Evolutionary conservation across 1,284 basidiomycete species (phyloP).

Genomic region (Schizopora paradoxa): DNA sequence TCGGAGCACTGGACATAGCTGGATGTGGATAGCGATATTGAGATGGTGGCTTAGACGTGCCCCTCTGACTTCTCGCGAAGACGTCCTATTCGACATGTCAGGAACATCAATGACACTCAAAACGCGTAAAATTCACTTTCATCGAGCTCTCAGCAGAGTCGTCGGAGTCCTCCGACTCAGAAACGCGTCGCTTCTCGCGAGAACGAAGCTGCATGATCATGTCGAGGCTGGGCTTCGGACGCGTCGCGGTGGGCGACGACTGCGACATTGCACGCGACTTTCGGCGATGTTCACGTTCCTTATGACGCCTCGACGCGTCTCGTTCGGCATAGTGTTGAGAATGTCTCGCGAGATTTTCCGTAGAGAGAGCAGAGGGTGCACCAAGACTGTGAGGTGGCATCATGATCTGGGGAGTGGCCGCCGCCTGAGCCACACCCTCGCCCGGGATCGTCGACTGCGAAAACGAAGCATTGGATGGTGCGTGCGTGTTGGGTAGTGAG

Average conservation of each 20-base stretch:
- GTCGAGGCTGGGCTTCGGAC: constrained; percentile 17
- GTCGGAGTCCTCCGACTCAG: constrained; percentile 17
- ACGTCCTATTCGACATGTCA: constrained; percentile 9
- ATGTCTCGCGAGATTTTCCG: too few species aligned
- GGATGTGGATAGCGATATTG: constrained; percentile 15
- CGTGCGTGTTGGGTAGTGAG: constrained; percentile 1
- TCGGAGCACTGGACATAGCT: too few species aligned
- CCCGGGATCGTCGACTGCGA: constrained; percentile 5
- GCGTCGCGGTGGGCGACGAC: neutral
- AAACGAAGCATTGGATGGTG: neutral
- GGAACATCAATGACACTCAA: neutral
- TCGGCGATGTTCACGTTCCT: constrained; percentile 3
- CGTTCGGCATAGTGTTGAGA: constrained; percentile 3
- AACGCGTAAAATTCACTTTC: constrained; percentile 8
- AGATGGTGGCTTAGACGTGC: neutral
- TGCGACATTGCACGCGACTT: constrained; percentile 4
- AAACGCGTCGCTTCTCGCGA: constrained; percentile 13
- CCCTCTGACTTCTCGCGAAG: constrained; percentile 4
- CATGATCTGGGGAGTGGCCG: constrained; percentile 2
- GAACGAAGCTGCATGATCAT: constrained; percentile 17
- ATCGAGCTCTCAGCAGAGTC: constrained; percentile 15
- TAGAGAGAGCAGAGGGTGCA: too few species aligned
- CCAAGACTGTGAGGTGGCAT: constrained; percentile 3
- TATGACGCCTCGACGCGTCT: neutral
- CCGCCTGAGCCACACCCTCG: constrained; percentile 7